Evolutionary conservation across 306 rosid genomes (phyloP), one percentile per base, ranked within the genome.

Genomic region (Quillaja saponaria): DNA sequence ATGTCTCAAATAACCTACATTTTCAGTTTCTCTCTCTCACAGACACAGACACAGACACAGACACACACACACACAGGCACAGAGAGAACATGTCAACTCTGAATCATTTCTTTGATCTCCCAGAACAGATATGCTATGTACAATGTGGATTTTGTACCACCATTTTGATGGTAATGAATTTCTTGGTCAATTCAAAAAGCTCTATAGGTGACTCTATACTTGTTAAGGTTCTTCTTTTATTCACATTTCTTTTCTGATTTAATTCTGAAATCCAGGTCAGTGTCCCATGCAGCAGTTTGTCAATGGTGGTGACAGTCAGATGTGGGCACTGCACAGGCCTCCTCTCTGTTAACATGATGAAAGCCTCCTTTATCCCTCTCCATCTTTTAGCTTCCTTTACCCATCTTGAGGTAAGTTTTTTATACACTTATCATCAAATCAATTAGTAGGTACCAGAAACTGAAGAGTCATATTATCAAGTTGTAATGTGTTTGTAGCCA

Each of bases 281-380:
- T 35, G 95, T 91, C 14, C 98, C 98, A 70, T 91, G 90, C 82
- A 79, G 83, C 83, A 88, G 96, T 80, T 67, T 91, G 71, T 78
- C 91, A 56, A 81, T 74, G 96, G 84, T 81, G 71, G 98, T 88
- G 34, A 86, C 87, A n/a, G 96, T 91, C 6, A 86, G 90, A 68
- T 91, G 96, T 31, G 98, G 98, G 10, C 98, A 91, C 58, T 91
- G 96, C 85, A 69, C 90, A 10, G 66, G 84, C 76, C 90, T 91
- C 28, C 82, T 91, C 8, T 88, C 98, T 38, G 92, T 88, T 63
- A 86, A 88, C 47, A 82, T 88, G 98, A 77, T 74, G 84, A 86
- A 86, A 72, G 92, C 95, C 79, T 77, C 96, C 68, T 83, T 86
- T 65, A 76, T 88, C 57, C 98, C 96, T 20, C 73, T 86, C 10